A percentile compares a stretch with the other conserved stretches of the same genome.
Evolutionary conservation across 192 early-diverging fungal species (phyloP).

Genomic region (Entomortierella lignicola): DNA sequence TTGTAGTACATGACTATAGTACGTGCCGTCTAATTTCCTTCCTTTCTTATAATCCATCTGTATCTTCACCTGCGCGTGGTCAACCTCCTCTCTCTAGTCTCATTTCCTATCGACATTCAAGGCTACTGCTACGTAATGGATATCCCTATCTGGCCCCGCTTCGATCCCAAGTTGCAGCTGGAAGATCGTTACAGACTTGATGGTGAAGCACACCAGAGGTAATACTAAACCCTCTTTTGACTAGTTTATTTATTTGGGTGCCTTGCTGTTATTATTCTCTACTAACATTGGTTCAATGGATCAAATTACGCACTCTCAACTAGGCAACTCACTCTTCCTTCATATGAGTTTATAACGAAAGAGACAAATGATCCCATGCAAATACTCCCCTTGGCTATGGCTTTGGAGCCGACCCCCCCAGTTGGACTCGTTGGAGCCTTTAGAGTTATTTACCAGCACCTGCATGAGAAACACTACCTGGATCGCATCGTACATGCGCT

Average conservation of each 20-base stretch:
- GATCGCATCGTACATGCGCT: constrained; percentile 29
- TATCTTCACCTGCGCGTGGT: too few relatives aligned
- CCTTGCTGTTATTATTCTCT: too few relatives aligned
- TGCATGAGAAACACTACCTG: constrained; percentile 30
- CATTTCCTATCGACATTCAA: too few relatives aligned
- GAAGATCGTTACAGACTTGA: background rate
- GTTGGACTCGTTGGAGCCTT: constrained; percentile 2
- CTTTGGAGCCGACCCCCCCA: background rate
- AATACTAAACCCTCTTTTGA: background rate
- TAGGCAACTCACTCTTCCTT: too few relatives aligned
- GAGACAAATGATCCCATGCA: background rate
- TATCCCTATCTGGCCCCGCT: background rate
- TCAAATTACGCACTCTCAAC: too few relatives aligned
- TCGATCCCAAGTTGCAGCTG: background rate
- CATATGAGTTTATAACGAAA: background rate
- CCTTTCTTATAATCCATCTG: too few relatives aligned
- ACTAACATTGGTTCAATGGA: too few relatives aligned
- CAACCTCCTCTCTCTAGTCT: too few relatives aligned
- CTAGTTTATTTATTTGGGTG: too few relatives aligned
- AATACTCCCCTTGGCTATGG: background rate
- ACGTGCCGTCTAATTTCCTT: too few relatives aligned
- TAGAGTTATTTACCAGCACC: constrained; percentile 6
- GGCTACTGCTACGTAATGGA: too few relatives aligned
- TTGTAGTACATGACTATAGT: too few relatives aligned
- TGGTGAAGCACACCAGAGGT: background rate